Conservation (phyloP, 306 rosid genomes). For the Glycine soja region DNA sequence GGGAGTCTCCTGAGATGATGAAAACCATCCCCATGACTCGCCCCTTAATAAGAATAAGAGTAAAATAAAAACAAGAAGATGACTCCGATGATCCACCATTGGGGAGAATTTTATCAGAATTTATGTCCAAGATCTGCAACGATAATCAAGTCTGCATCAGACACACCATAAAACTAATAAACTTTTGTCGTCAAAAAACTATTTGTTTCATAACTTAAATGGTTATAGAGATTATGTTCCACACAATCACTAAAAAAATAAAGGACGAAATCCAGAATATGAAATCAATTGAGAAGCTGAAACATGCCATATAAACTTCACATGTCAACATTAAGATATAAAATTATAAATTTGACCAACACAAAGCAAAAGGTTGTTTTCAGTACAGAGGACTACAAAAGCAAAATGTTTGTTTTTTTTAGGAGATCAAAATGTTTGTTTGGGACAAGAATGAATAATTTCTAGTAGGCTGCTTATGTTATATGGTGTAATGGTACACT, state of each 20-base stretch:
- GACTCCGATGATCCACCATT: constrained; percentile 47
- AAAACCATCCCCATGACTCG: constrained; percentile 76
- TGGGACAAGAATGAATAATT: too few relatives aligned
- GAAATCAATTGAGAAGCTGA: too few relatives aligned
- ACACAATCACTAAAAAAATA: too few relatives aligned
- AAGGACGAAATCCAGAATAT: too few relatives aligned
- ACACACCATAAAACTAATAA: not conserved
- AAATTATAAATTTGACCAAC: too few relatives aligned
- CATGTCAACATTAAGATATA: too few relatives aligned
- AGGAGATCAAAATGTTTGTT: too few relatives aligned
- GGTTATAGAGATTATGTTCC: too few relatives aligned
- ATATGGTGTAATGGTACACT: not conserved
- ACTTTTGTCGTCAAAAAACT: not conserved
- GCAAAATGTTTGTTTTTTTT: not conserved
- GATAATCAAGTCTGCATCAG: constrained; percentile 39
- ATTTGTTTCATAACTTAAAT: too few relatives aligned
- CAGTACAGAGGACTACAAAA: not conserved
- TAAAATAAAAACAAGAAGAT: constrained; percentile 48
- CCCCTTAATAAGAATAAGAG: constrained; percentile 39
- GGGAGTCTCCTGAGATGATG: constrained; percentile 52
- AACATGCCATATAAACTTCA: too few relatives aligned
- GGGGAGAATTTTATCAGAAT: constrained; percentile 13
- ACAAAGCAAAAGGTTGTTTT: not conserved
- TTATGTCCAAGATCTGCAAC: not conserved
- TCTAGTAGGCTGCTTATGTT: too few relatives aligned